phyloP scores from a whole-genome alignment of 495 filamentous ascomycete genomes.

The Parathielavia appendiculata region DNA sequence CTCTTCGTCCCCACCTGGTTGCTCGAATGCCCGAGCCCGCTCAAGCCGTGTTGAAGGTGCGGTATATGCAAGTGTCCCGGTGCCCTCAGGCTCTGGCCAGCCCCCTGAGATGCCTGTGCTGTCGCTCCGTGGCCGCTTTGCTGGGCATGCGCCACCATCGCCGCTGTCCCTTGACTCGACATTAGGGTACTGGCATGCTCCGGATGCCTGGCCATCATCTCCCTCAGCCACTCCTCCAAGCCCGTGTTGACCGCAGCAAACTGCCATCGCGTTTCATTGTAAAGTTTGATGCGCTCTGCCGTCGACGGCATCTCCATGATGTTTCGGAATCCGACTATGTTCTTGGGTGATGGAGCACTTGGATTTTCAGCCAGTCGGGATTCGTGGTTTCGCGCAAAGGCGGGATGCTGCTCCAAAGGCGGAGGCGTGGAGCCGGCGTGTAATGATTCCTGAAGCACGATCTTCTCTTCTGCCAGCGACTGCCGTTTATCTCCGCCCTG shows the following conservation, averaged over 20 bases:
- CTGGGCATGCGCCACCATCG: constrained; percentile 15
- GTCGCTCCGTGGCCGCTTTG: constrained; percentile 3
- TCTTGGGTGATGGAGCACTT: constrained; percentile 6
- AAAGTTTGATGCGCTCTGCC: constrained; percentile 62
- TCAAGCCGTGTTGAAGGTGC: constrained; percentile 21
- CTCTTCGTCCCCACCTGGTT: constrained; percentile 64
- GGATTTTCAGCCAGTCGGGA: not conserved
- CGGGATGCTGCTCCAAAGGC: constrained; percentile 39
- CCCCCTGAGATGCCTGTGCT: too few relatives aligned
- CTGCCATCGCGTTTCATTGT: constrained; percentile 61
- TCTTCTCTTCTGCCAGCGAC: constrained; percentile 45
- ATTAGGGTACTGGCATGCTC: constrained; percentile 34
- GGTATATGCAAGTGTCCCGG: constrained; percentile 35
- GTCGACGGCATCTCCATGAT: constrained; percentile 60
- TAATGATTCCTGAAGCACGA: constrained; percentile 28
- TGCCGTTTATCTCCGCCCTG: constrained; percentile 12
- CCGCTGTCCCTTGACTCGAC: constrained; percentile 24
- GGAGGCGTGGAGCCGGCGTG: constrained; percentile 29
- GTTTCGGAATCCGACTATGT: constrained; percentile 59
- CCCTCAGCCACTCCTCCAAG: constrained; percentile 64
- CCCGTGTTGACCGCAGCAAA: constrained; percentile 70
- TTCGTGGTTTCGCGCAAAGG: constrained; percentile 15
- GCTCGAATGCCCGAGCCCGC: constrained; percentile 35
- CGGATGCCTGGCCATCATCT: constrained; percentile 35
- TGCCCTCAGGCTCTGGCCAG: not conserved